phyloP scores from a whole-genome alignment of 1,139 yeast species.

The Arxiozyma bovina region DNA sequence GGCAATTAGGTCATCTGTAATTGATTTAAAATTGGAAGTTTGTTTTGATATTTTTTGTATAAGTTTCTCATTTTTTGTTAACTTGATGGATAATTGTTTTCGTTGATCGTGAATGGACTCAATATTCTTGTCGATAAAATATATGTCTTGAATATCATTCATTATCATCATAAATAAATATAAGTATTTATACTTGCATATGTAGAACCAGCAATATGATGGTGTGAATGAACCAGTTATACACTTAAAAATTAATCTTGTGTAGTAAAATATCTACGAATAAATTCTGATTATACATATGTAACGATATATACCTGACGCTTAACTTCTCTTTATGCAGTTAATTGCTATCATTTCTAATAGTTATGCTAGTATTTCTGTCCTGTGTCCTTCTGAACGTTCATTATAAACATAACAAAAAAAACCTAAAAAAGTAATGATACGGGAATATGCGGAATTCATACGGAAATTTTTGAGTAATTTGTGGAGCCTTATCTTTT shows the following conservation, averaged over 20 bases:
- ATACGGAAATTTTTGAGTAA: not conserved
- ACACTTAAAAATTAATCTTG: not conserved
- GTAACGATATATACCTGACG: too few relatives aligned
- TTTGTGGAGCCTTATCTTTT: too few relatives aligned
- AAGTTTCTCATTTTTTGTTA: constrained; percentile 10
- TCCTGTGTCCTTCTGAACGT: not conserved
- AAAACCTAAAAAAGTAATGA: too few relatives aligned
- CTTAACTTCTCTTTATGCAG: not conserved
- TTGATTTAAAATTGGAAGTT: constrained; percentile 5
- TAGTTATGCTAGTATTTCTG: not conserved
- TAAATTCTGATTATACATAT: not conserved
- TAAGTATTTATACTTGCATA: not conserved
- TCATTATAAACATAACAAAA: too few relatives aligned
- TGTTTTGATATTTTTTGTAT: constrained; percentile 15
- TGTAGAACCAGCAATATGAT: not conserved
- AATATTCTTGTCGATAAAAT: constrained; percentile 18
- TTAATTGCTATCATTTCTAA: too few relatives aligned
- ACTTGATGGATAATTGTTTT: constrained; percentile 19
- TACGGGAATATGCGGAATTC: not conserved
- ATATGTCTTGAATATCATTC: constrained; percentile 19
- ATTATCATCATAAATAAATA: not conserved
- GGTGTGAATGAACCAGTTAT: not conserved
- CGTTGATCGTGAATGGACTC: constrained; percentile 20
- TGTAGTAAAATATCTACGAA: not conserved
- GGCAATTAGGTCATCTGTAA: constrained; percentile 12